Conservation (phyloP, 1,284 basidiomycete genomes). For the Caloboletus firmus region DNA sequence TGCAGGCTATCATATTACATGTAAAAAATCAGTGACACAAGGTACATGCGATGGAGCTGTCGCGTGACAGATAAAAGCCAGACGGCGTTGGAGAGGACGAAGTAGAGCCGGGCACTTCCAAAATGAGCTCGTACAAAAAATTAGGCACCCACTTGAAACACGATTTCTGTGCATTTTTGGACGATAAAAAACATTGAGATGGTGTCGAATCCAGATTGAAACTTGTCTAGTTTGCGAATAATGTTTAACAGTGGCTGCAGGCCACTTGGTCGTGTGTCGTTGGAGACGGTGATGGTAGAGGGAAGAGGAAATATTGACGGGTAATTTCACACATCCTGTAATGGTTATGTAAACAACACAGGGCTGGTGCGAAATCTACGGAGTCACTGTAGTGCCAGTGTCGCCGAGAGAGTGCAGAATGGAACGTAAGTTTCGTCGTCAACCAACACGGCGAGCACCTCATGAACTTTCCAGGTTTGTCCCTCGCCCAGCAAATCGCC, state of each 20-base stretch:
- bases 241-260: slow-evolving; percentile 27
- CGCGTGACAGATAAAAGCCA: slow-evolving; percentile 38
- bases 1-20: slow-evolving; percentile 36
- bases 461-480: slow-evolving; percentile 45
- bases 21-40: slow-evolving; percentile 39
- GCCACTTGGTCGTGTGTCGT: slow-evolving; percentile 35
- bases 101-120: slow-evolving; percentile 24
- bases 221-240: slow-evolving; percentile 20
- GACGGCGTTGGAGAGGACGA: slow-evolving; percentile 29
- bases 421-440: slow-evolving; percentile 32
- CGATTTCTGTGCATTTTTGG: slow-evolving; percentile 51
- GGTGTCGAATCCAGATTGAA: slow-evolving; percentile 50
- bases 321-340: slow-evolving; percentile 28
- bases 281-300: slow-evolving; percentile 35
- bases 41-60: slow-evolving; percentile 33
- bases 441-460: slow-evolving; percentile 2
- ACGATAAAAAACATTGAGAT: slow-evolving; percentile 49
- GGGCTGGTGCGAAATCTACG: slow-evolving; percentile 2
- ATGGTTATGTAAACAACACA: slow-evolving; percentile 36
- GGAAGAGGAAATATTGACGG: slow-evolving; percentile 23
- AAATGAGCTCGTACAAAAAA: slow-evolving; percentile 27
- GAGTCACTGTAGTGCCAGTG: no score
- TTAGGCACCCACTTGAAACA: slow-evolving; percentile 42
- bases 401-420: slow-evolving; percentile 11
- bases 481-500: slow-evolving; percentile 81